Conservation (phyloP, 1,139 yeast genomes). For the Candida tropicalis region DNA sequence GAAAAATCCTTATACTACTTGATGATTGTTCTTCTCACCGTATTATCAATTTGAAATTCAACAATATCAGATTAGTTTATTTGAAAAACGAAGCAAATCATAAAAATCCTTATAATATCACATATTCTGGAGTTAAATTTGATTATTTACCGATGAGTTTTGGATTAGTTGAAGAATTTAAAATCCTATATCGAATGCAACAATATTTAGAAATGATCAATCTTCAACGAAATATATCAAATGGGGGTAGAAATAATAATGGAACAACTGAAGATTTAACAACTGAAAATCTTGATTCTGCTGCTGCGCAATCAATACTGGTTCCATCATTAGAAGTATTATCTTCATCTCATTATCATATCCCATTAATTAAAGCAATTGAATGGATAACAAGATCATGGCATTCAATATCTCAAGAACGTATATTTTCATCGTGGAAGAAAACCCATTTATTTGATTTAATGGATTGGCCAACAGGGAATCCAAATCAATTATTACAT, state of each 20-base stretch:
- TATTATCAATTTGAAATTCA: slow-evolving; percentile 56
- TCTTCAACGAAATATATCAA: slow-evolving; percentile 35
- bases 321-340: slow-evolving; percentile 26
- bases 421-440: slow-evolving; percentile 57
- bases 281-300: background rate
- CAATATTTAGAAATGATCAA: slow-evolving; percentile 57
- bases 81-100: slow-evolving; percentile 44
- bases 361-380: slow-evolving; percentile 57
- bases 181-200: slow-evolving; percentile 57
- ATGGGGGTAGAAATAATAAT: background rate
- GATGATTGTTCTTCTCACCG: slow-evolving; percentile 70
- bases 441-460: slow-evolving; percentile 31
- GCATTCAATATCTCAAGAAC: slow-evolving; percentile 49
- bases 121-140: slow-evolving; percentile 39
- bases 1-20: slow-evolving; percentile 57
- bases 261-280: background rate
- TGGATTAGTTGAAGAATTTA: slow-evolving; percentile 67
- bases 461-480: slow-evolving; percentile 25
- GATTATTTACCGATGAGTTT: slow-evolving; percentile 65
- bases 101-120: slow-evolving; percentile 40
- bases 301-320: background rate
- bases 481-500: background rate
- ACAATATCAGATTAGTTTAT: slow-evolving; percentile 51
- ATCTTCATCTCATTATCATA: slow-evolving; percentile 42
- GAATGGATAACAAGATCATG: slow-evolving; percentile 62